These are phyloP conservation scores for Termitomyces sp. DNA, from an alignment of 768 basidiomycete genomes.

Conservation along the genomic window DNA sequence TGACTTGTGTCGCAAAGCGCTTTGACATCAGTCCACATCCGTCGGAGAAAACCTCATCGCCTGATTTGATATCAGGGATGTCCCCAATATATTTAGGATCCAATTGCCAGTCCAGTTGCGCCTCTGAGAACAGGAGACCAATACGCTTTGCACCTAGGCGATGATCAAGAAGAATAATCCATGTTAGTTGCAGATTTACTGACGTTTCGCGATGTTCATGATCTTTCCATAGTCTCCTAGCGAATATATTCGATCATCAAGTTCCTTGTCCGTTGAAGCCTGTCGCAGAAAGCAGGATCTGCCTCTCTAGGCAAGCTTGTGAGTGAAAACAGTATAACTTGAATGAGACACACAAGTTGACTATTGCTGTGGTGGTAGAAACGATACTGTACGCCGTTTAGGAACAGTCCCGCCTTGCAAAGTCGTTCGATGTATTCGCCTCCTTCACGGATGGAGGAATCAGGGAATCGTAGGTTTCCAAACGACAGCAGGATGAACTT, in stretches of 20 bases:
- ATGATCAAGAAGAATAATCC: not conserved
- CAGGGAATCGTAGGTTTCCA: conserved; percentile 49
- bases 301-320: conserved; percentile 35
- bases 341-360: conserved; percentile 39
- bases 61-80: conserved; percentile 52
- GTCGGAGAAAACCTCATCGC: conserved; percentile 61
- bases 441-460: conserved; percentile 40
- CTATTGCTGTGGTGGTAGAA: conserved; percentile 73
- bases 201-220: conserved; percentile 63
- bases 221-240: conserved; percentile 57
- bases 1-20: conserved; percentile 45
- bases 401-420: conserved; percentile 48
- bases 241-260: conserved; percentile 52
- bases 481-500: conserved; percentile 57
- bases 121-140: conserved; percentile 60
- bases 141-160: conserved; percentile 61
- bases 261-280: conserved; percentile 48
- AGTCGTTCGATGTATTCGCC: conserved; percentile 54
- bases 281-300: conserved; percentile 60
- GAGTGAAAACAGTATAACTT: not conserved
- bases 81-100: conserved; percentile 46
- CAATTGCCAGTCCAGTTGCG: conserved; percentile 51
- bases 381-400: conserved; percentile 58
- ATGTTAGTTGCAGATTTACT: conserved; percentile 12
- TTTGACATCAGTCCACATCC: conserved; percentile 63